These are phyloP conservation scores for Corynascus novoguineensis DNA, from an alignment of 495 filamentous ascomycete genomes.

Conservation along the genomic window DNA sequence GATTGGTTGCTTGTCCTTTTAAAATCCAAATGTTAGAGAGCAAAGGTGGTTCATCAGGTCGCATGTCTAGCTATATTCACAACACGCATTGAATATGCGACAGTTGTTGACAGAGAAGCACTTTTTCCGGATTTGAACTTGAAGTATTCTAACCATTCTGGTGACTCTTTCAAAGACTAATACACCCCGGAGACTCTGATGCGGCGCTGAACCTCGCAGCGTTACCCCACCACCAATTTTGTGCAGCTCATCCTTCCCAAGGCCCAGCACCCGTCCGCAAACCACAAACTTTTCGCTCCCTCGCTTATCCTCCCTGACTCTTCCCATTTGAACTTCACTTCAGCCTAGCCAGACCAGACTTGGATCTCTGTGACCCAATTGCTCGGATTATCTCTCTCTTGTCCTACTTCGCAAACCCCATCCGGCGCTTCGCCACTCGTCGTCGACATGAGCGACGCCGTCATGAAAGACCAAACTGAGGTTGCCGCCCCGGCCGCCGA, in stretches of 20 bases:
- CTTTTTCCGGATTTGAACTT: too few relatives aligned
- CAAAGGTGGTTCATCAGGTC: not conserved
- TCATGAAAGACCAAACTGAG: constrained; percentile 22
- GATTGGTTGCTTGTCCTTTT: too few relatives aligned
- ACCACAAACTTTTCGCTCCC: not conserved
- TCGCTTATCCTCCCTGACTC: not conserved
- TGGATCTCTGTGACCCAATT: not conserved
- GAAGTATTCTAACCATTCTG: not conserved
- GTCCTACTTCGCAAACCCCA: not conserved
- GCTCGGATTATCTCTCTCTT: constrained; percentile 1
- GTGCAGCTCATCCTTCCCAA: constrained; percentile 7
- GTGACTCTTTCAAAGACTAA: not conserved
- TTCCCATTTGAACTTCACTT: not conserved
- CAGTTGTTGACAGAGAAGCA: too few relatives aligned
- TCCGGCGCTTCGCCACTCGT: constrained; percentile 8
- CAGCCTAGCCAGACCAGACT: not conserved
- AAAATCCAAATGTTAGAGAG: not conserved
- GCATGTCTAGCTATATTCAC: not conserved
- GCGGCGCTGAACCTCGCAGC: not conserved
- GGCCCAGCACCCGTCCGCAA: not conserved
- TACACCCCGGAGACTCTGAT: constrained; percentile 4
- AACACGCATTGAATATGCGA: too few relatives aligned
- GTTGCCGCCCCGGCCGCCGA: constrained; percentile 19
- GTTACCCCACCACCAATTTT: constrained; percentile 24
- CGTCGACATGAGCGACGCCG: constrained; percentile 29